Evolutionary conservation across 139 green algal genomes (phyloP).

Genomic region (Chlorella sp.): DNA sequence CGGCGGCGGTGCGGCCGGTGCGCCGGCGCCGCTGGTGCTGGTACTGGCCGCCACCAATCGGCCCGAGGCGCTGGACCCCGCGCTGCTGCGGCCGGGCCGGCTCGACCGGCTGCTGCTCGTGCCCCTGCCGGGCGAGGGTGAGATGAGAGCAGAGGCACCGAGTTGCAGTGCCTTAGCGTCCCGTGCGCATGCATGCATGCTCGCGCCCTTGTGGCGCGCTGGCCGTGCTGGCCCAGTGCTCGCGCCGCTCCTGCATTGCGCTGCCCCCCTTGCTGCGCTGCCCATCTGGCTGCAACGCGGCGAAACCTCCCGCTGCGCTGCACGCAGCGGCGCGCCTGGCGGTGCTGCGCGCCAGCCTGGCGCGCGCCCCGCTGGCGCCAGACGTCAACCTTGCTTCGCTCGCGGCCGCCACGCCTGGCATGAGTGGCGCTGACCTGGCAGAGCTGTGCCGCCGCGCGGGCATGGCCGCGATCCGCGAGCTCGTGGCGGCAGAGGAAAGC

Average conservation of each 20-base stretch:
- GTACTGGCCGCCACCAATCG: slow-evolving; percentile 79
- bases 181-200: no score
- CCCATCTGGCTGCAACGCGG: no score
- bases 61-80: slow-evolving; percentile 71
- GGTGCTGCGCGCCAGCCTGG: slow-evolving; percentile 32
- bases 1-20: background rate
- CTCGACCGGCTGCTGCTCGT: slow-evolving; percentile 67
- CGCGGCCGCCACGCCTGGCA: slow-evolving; percentile 20
- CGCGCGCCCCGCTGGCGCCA: slow-evolving; percentile 19
- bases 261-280: no score
- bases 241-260: no score
- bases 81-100: slow-evolving; percentile 68
- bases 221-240: no score
- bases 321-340: slow-evolving; percentile 20
- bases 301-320: no score
- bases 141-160: no score
- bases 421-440: slow-evolving; percentile 47
- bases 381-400: slow-evolving; percentile 33
- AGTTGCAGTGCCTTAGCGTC: no score
- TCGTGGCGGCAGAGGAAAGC: slow-evolving; percentile 10
- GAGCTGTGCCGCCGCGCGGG: slow-evolving; percentile 32
- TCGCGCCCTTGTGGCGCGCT: no score
- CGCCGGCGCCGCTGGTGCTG: slow-evolving; percentile 39
- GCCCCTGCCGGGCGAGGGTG: slow-evolving; percentile 47
- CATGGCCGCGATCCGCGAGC: slow-evolving; percentile 13